Evolutionary conservation across 805 yeast species (phyloP).

Genomic region (Komagataella phaffii): DNA sequence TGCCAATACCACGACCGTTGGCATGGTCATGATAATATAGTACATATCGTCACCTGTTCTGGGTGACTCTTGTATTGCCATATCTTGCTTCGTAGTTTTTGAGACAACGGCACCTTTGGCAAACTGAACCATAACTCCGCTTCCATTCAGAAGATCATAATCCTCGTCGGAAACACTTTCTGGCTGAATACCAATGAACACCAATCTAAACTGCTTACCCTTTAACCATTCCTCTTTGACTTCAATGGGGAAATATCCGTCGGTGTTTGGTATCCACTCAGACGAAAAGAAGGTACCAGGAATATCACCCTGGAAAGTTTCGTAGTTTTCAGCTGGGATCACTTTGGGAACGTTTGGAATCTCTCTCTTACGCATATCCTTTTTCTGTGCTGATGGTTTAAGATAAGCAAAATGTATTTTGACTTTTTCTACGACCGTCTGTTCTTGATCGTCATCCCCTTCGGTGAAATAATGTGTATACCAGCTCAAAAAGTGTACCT

Average conservation of each 20-base stretch:
- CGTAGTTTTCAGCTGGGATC: slow-evolving; percentile 4
- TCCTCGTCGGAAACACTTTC: slow-evolving; percentile 6
- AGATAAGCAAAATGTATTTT: slow-evolving; percentile 55
- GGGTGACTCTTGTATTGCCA: slow-evolving; percentile 16
- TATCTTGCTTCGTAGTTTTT: slow-evolving; percentile 24
- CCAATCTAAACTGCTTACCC: slow-evolving; percentile 36
- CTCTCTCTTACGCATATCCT: slow-evolving; percentile 39
- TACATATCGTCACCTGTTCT: slow-evolving; percentile 32
- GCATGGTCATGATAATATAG: slow-evolving; percentile 54
- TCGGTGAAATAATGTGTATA: slow-evolving; percentile 51
- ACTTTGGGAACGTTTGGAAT: slow-evolving; percentile 7
- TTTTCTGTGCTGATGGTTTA: slow-evolving; percentile 37
- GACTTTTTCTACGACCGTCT: slow-evolving; percentile 35
- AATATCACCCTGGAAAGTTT: slow-evolving; percentile 13
- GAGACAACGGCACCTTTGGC: slow-evolving; percentile 40
- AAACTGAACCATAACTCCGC: slow-evolving; percentile 25
- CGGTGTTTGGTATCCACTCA: slow-evolving; percentile 52
- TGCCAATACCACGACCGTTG: slow-evolving; percentile 48
- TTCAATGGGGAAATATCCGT: slow-evolving; percentile 54
- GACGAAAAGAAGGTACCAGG: slow-evolving; percentile 42
- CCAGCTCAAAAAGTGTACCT: slow-evolving; percentile 74
- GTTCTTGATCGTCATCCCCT: background rate
- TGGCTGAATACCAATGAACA: slow-evolving; percentile 58
- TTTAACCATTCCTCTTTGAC: slow-evolving; percentile 53
- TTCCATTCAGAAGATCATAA: slow-evolving; percentile 2